Conservation (phyloP, 495 filamentous ascomycete species). For the Xylaria cubensis region DNA sequence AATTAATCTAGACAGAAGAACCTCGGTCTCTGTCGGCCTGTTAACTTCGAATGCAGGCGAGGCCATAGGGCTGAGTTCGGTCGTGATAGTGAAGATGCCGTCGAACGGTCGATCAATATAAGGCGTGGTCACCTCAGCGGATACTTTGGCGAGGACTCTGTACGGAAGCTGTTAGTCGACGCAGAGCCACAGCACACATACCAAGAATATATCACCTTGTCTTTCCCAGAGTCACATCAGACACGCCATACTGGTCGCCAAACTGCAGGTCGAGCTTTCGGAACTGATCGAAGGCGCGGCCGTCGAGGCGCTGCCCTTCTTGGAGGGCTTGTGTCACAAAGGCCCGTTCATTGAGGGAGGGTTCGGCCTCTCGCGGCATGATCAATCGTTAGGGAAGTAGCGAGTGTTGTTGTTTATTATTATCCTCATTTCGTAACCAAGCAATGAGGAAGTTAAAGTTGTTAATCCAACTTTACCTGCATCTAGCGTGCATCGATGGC, state of each 20-base stretch:
- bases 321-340: constrained; percentile 79
- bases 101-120: constrained; percentile 90
- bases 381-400: constrained; percentile 28
- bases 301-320: constrained; percentile 81
- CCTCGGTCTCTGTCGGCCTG: constrained; percentile 79
- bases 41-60: constrained; percentile 89
- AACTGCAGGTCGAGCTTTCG: constrained; percentile 79
- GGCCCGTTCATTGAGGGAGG: constrained; percentile 76
- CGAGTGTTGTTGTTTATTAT: constrained; percentile 20
- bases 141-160: constrained; percentile 84
- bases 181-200: neutral
- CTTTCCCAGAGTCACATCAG: constrained; percentile 87
- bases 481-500: constrained; percentile 21
- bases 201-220: constrained; percentile 68
- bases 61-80: constrained; percentile 91
- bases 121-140: constrained; percentile 84
- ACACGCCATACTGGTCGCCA: constrained; percentile 88
- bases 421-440: constrained; percentile 30
- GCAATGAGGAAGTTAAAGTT: constrained; percentile 15
- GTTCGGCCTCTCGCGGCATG: constrained; percentile 91
- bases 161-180: constrained; percentile 20
- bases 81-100: constrained; percentile 87
- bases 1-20: constrained; percentile 82
- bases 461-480: constrained; percentile 10
- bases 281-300: constrained; percentile 77